Evolutionary conservation across 2,329 filamentous ascomycete species (phyloP).

Genomic region (Xylariaceae sp.): DNA sequence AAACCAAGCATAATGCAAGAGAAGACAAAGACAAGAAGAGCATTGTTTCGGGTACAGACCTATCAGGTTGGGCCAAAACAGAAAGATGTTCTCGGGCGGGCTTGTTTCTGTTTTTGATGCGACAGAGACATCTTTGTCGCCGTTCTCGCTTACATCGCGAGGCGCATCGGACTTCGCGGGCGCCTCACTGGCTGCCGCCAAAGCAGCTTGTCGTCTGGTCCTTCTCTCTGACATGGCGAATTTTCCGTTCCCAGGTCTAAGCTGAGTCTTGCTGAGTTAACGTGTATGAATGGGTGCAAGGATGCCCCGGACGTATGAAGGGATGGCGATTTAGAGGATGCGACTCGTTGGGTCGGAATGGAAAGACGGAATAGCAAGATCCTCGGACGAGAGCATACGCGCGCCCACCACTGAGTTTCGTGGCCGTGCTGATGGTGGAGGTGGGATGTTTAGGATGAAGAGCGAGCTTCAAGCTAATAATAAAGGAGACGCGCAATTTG

Average conservation of each 20-base stretch:
- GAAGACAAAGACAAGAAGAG: not conserved
- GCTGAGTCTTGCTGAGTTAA: not conserved
- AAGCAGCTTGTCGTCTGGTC: slow-evolving; percentile 29
- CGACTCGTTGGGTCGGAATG: not conserved
- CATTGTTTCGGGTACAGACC: slow-evolving; percentile 44
- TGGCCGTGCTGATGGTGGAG: not conserved
- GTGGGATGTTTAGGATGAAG: not conserved
- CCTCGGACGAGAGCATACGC: slow-evolving; percentile 2
- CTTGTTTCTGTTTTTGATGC: slow-evolving; percentile 34
- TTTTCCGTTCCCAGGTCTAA: not conserved
- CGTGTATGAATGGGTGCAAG: not conserved
- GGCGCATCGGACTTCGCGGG: slow-evolving; percentile 17
- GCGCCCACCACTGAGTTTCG: not conserved
- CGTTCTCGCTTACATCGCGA: slow-evolving; percentile 42
- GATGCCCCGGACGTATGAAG: not conserved
- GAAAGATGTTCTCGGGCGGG: slow-evolving; percentile 67
- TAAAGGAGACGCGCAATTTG: slow-evolving; percentile 11
- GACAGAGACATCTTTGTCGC: slow-evolving; percentile 29
- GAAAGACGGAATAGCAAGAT: not conserved
- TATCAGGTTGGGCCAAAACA: slow-evolving; percentile 78
- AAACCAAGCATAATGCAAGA: not conserved
- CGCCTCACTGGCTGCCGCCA: slow-evolving; percentile 25
- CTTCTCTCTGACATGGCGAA: slow-evolving; percentile 27
- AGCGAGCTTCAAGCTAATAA: not conserved
- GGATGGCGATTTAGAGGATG: not conserved